Base-by-base conservation (phyloP, 2,329 filamentous ascomycete species). In the Rutstroemia sp. region DNA sequence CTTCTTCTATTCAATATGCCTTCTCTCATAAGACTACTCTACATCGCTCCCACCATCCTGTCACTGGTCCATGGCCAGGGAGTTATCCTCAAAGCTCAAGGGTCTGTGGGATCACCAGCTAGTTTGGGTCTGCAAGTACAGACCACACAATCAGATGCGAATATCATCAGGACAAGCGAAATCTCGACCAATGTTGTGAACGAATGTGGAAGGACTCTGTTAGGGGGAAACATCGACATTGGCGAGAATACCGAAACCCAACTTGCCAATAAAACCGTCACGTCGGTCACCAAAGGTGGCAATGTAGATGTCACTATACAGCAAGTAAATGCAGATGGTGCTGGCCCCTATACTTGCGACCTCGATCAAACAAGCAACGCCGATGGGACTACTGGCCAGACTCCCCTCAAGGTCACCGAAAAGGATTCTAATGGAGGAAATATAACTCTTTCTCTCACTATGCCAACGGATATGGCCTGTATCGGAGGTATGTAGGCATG, bases 131-230 rank as follows among this genome's bases (percentile, higher is more conserved):
- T 27, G 77, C 83, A 60, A 83, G 85, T 68, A 85, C 83, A 69
- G 84, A 81, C 16, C 73, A 73, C 55, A 82, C 82, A 87, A 65
- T 79, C 82, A 61, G 83, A 87, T 57, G 75, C 81, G 10, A 85
- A 81, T 53, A 77, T 85, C 65, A 86, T 87, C 70, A 76, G 77
- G 52, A 79, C 83, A 57, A 77, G 76, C 16, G 75, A 82, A 71
- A 77, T 81, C 63, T 59, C 62, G 6, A 70, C 73, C 53, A 80
- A 80, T 63, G 67, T 78, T 7, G 80, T 81, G 49, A 82, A 81
- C 62, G 75, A 79, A 57, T 87, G 84, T 65, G 84, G 84, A 46
- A 77, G 83, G 59, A 87, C 83, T 8, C 75, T 85, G 67, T 67
- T 80, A 49, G 65, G 72, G 54, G 84, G 84, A 47, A 81, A 79